phyloP scores from a whole-genome alignment of 2,329 filamentous ascomycete genomes.

The Cercospora nicotianae region DNA sequence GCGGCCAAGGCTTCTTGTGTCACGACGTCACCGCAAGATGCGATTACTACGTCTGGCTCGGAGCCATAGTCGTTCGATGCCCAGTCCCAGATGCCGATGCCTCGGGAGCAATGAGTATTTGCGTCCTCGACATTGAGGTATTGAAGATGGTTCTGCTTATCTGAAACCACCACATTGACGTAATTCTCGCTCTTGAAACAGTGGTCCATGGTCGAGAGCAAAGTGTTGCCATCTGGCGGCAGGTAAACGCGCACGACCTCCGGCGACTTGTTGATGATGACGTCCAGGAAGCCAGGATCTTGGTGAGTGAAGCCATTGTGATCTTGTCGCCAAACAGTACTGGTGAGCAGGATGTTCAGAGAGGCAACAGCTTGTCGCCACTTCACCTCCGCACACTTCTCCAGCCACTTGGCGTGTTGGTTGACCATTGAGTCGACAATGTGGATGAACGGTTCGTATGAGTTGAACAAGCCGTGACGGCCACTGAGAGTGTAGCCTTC shows the following conservation, averaged over 20 bases:
- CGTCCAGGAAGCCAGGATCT: constrained; percentile 76
- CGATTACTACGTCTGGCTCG: constrained; percentile 75
- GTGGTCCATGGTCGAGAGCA: constrained; percentile 74
- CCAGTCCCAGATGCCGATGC: constrained; percentile 74
- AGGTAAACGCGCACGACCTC: constrained; percentile 80
- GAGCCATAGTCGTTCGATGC: constrained; percentile 68
- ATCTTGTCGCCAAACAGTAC: constrained; percentile 78
- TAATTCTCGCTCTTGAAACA: constrained; percentile 73
- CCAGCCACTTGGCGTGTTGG: constrained; percentile 82
- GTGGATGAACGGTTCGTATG: constrained; percentile 80
- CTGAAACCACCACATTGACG: constrained; percentile 76
- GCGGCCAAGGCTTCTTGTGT: constrained; percentile 75
- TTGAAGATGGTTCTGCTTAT: constrained; percentile 77
- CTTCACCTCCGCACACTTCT: constrained; percentile 76
- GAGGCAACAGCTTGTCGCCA: constrained; percentile 74
- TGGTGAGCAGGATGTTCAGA: constrained; percentile 76
- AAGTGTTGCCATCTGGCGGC: constrained; percentile 75
- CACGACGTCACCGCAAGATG: constrained; percentile 71
- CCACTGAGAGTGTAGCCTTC: constrained; percentile 76
- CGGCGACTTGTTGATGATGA: constrained; percentile 76
- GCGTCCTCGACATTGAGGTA: constrained; percentile 73
- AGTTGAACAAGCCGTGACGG: constrained; percentile 74
- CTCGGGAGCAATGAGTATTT: constrained; percentile 74
- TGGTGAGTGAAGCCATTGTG: constrained; percentile 84
- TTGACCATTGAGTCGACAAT: constrained; percentile 85